Evolutionary conservation across 1,139 yeast species (phyloP).

Genomic region (Yamadazyma buinensis): DNA sequence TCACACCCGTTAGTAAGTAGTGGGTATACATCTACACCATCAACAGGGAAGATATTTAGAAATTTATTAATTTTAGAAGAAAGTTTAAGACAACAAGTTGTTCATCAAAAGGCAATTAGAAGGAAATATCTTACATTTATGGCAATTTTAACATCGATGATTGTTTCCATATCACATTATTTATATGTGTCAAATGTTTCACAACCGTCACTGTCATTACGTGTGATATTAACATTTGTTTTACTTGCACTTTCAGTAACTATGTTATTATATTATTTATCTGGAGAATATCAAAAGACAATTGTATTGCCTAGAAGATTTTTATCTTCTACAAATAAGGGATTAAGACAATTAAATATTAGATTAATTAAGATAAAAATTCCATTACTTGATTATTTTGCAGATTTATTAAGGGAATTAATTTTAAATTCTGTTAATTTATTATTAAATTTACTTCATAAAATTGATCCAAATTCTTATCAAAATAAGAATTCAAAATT

Average conservation of each 20-base stretch:
- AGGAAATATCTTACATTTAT: slow-evolving; percentile 73
- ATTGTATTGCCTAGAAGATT: slow-evolving; percentile 79
- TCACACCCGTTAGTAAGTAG: slow-evolving; percentile 23
- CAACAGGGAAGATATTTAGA: slow-evolving; percentile 71
- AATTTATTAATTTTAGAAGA: slow-evolving; percentile 83
- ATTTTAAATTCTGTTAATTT: slow-evolving; percentile 31
- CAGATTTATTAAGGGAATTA: slow-evolving; percentile 42
- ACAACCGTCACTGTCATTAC: slow-evolving; percentile 28
- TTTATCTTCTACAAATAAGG: slow-evolving; percentile 77
- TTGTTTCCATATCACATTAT: slow-evolving; percentile 41
- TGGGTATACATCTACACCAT: slow-evolving; percentile 46
- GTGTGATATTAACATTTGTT: slow-evolving; percentile 56
- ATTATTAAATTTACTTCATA: slow-evolving; percentile 27
- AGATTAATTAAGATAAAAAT: slow-evolving; percentile 69
- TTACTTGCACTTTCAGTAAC: slow-evolving; percentile 69
- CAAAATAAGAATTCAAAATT: slow-evolving; percentile 31
- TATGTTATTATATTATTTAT: slow-evolving; percentile 69
- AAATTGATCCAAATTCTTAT: slow-evolving; percentile 32
- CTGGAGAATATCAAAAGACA: slow-evolving; percentile 87
- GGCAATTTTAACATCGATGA: slow-evolving; percentile 44
- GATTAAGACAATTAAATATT: slow-evolving; percentile 76
- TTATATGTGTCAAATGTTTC: slow-evolving; percentile 27
- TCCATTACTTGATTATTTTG: slow-evolving; percentile 49
- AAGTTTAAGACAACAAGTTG: slow-evolving; percentile 73
- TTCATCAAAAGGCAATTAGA: slow-evolving; percentile 65